Evolutionary conservation across 169 alveolate genomes (phyloP), one percentile per base, ranked within the genome.

Genomic region (Eimeria falciformis): DNA sequence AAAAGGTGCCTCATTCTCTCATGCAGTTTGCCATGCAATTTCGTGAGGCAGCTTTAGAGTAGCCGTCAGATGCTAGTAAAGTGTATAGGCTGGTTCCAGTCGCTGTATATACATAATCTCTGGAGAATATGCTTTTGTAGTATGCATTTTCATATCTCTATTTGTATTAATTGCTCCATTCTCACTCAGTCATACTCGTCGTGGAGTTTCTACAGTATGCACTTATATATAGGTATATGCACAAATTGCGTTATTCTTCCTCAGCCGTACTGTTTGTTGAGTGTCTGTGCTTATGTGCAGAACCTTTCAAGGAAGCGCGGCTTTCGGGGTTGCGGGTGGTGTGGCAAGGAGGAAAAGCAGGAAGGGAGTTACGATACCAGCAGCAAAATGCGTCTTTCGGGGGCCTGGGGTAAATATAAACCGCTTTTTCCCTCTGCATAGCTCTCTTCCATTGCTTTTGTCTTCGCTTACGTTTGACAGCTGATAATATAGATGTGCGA

Each of bases 301-400:
- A 71, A n/a, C 62, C 90, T 43, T 81, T 56, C 29, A 81, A 75
- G 75, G 90, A 81, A 56, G 90, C 90, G 21, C 90, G 90, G 58
- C 75, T 81, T 29, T 81, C 90, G 9, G 90, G 90, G 25, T 46
- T 81, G 33, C 56, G 77, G 73, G 77, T 81, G 62, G 78, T 81
- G 17, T 81, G 90, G 90, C 90, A 81, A 27, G 90, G 90, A 33
- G 90, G 90, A 37, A 81, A 81, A 55, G 77, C 75, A 33, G 90
- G 90, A 50, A 37, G 90, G 45, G 90, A 81, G 90, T 55, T 81
- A 29, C 9, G 90, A 53, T 58, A 81, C 29, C 90, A 81, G n/a
- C 65, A 53, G 65, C 90, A 81, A 43, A 81, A 81, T 81, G 56
- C 90, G 33, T 81, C 90, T 0, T 81, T 81, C 77, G 90, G 90